Conservation (phyloP, 805 yeast species). For the Candida schatavii region DNA sequence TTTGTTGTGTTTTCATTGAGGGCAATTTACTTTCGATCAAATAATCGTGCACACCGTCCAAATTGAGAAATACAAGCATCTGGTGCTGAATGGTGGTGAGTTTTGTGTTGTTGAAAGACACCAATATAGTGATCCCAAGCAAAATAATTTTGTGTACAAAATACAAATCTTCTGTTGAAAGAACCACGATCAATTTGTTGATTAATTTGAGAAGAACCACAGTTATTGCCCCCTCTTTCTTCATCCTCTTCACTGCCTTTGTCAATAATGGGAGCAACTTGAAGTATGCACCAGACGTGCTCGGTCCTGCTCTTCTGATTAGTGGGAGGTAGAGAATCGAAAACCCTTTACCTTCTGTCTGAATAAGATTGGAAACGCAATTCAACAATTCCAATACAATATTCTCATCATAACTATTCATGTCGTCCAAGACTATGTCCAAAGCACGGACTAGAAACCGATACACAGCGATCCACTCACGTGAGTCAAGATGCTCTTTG, state of each 20-base stretch:
- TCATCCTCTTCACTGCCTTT: slow-evolving; percentile 13
- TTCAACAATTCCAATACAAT: slow-evolving; percentile 19
- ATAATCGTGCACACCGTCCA: slow-evolving; percentile 29
- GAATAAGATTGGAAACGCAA: slow-evolving; percentile 19
- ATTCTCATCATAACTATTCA: slow-evolving; percentile 13
- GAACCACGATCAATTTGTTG: slow-evolving; percentile 43
- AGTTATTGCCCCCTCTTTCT: slow-evolving; percentile 23
- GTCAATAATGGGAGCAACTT: slow-evolving; percentile 17
- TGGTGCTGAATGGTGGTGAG: slow-evolving; percentile 44
- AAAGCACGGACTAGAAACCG: slow-evolving; percentile 21
- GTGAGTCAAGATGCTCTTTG: slow-evolving; percentile 28
- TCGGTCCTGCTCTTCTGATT: neutral
- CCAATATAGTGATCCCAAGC: slow-evolving; percentile 35
- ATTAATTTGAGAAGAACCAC: slow-evolving; percentile 36
- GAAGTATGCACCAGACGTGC: slow-evolving; percentile 11
- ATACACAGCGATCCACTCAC: slow-evolving; percentile 25
- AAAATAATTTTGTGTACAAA: slow-evolving; percentile 36
- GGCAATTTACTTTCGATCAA: neutral
- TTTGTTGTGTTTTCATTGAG: neutral
- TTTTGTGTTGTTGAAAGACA: slow-evolving; percentile 37
- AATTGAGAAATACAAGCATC: slow-evolving; percentile 42
- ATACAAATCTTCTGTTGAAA: slow-evolving; percentile 38
- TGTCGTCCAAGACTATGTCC: slow-evolving; percentile 9
- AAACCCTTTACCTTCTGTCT: slow-evolving; percentile 16
- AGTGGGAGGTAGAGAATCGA: slow-evolving; percentile 20